Evolutionary conservation across 1,139 yeast species (phyloP).

Genomic region (Protomyces lactucae-debilis): DNA sequence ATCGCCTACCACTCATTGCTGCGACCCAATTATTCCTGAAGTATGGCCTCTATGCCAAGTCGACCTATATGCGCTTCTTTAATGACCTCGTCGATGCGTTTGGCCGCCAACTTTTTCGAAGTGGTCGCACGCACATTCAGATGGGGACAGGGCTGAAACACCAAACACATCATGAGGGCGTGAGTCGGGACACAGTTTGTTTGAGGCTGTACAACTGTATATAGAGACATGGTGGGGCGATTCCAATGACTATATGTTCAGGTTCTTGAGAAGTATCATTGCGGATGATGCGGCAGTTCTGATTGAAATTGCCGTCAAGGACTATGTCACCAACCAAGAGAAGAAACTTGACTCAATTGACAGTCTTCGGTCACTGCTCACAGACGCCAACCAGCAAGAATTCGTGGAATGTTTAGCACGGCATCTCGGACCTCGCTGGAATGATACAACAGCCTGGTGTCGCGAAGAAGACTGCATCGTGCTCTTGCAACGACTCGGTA

Average conservation of each 20-base stretch:
- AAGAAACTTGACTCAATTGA: neutral
- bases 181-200: neutral
- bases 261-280: neutral
- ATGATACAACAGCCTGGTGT: neutral
- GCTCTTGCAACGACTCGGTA: neutral
- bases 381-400: neutral
- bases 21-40: too few species aligned
- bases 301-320: slow-evolving; percentile 6
- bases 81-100: neutral
- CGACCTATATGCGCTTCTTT: too few species aligned
- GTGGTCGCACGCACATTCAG: neutral
- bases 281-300: neutral
- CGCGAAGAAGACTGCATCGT: slow-evolving; percentile 9
- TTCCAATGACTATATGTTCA: too few species aligned
- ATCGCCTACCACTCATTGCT: neutral
- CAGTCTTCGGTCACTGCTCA: neutral
- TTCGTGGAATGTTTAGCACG: neutral
- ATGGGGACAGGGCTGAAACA: neutral
- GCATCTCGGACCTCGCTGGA: slow-evolving; percentile 16
- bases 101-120: neutral
- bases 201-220: neutral
- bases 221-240: neutral
- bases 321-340: slow-evolving; percentile 3
- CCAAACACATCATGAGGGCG: neutral
- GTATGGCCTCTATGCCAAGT: too few species aligned